Base-by-base conservation (phyloP, 805 yeast species). In the Ogataea ramenticola region DNA sequence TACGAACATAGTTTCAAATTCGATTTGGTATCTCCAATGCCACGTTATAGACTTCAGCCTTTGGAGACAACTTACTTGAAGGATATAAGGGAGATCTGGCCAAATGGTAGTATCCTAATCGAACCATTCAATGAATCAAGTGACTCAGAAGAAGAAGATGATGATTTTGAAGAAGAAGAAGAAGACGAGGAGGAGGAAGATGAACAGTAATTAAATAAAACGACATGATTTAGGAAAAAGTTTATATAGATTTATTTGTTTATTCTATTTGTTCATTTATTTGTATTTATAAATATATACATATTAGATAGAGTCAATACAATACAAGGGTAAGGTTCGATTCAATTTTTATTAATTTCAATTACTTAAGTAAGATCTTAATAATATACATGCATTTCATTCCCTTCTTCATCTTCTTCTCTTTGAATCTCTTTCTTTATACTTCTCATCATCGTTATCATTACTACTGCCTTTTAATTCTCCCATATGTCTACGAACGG, bases 401-500 rank as follows among this genome's bases (percentile, higher is more conserved):
- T n/a, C n/a, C n/a, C n/a, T n/a, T n/a, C n/a, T n/a, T 41, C 43
- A 56, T 39, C 46, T 55, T 44, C 53, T 56, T 49, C 58, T 56
- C 36, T 56, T 58, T 15, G 49, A 41, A 22, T 46, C 47, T 17
- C 46, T 41, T 37, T 37, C 40, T 9, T 29, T 37, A 16, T 36
- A 36, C 9, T 24, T 24, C 3, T 27, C 41, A 5, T 16, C 20
- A 9, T 19, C 40, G 29, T 35, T 16, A 24, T 32, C 40, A 3
- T 40, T 29, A 17, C 21, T 48, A 5, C 39, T 49, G 29, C 50
- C 54, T 34, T 44, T 49, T 17, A 61, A 42, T 20, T 41, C 49
- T 7, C 50, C 50, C 35, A 62, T 42, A 40, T 61, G 62, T 17
- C 76, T 74, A 36, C 80, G 75, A 4, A 90, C 81, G 11, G 84